phyloP scores from a whole-genome alignment of 148 eudicot species.

The Nepenthes mirabilis region DNA sequence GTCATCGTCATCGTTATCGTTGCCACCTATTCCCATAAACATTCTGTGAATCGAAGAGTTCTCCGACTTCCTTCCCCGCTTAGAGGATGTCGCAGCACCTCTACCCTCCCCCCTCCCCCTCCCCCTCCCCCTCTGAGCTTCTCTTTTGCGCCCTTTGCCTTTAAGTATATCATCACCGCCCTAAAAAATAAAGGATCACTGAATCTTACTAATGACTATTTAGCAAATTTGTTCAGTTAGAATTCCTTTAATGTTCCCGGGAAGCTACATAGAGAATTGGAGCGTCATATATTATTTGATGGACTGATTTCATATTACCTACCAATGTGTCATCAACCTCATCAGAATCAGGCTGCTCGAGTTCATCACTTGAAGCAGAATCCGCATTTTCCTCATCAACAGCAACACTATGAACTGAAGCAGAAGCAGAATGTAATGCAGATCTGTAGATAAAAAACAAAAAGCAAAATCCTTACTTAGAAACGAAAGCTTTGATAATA shows the following conservation, averaged over 20 bases:
- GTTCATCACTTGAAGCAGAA: constrained; percentile 75
- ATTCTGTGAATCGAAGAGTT: constrained; percentile 49
- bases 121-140: constrained; percentile 78
- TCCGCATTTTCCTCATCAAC: constrained; percentile 68
- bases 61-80: constrained; percentile 74
- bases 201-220: neutral
- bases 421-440: constrained; percentile 61
- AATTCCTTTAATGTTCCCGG: too few species aligned
- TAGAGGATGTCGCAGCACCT: constrained; percentile 54
- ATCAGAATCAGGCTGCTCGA: constrained; percentile 23
- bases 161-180: constrained; percentile 39
- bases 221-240: neutral
- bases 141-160: constrained; percentile 66
- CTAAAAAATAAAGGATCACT: constrained; percentile 10
- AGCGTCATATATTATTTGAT: neutral
- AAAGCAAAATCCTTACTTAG: neutral
- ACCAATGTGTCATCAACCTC: constrained; percentile 68
- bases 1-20: constrained; percentile 59
- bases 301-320: constrained; percentile 14
- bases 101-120: constrained; percentile 82
- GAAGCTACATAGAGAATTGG: neutral
- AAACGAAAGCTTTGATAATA: neutral
- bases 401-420: constrained; percentile 49
- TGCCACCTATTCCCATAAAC: constrained; percentile 40
- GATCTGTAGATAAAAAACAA: constrained; percentile 39